Evolutionary conservation across 2,329 filamentous ascomycete genomes (phyloP).

Genomic region (Alternaria solani): DNA sequence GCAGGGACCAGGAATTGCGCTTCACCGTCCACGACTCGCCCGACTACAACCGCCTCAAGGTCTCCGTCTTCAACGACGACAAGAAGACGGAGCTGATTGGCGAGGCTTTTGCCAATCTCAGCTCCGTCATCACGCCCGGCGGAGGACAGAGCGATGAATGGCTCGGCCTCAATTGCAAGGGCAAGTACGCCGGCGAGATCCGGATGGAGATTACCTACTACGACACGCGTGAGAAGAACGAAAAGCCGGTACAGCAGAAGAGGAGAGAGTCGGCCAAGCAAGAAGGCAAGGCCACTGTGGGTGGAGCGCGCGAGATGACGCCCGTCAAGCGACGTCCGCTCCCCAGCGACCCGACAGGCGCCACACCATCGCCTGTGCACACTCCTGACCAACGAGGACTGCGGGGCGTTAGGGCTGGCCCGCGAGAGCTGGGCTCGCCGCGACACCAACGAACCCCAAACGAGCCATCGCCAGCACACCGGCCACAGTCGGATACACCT

Average conservation of each 20-base stretch:
- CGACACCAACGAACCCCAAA: slow-evolving; percentile 36
- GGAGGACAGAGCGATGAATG: slow-evolving; percentile 95
- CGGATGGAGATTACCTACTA: slow-evolving; percentile 97
- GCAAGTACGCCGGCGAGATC: slow-evolving; percentile 95
- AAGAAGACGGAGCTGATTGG: slow-evolving; percentile 97
- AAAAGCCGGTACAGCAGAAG: slow-evolving; percentile 69
- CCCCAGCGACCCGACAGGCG: slow-evolving; percentile 75
- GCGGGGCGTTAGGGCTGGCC: slow-evolving; percentile 41
- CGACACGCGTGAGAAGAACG: slow-evolving; percentile 82
- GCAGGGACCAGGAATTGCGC: slow-evolving; percentile 95
- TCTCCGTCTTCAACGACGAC: slow-evolving; percentile 97
- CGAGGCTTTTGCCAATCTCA: slow-evolving; percentile 87
- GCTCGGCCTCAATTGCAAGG: slow-evolving; percentile 86
- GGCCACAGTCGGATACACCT: slow-evolving; percentile 35
- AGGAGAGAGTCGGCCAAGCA: slow-evolving; percentile 53
- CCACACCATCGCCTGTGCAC: slow-evolving; percentile 50
- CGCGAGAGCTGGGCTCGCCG: slow-evolving; percentile 47
- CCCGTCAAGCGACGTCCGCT: slow-evolving; percentile 84
- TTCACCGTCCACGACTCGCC: slow-evolving; percentile 96
- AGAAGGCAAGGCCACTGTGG: slow-evolving; percentile 51
- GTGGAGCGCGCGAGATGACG: slow-evolving; percentile 63
- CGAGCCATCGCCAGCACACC: slow-evolving; percentile 32
- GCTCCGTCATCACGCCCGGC: slow-evolving; percentile 79
- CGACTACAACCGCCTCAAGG: slow-evolving; percentile 94
- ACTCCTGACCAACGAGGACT: slow-evolving; percentile 44